Base-by-base conservation (phyloP, 148 eudicot species). In the Selenicereus undatus region DNA sequence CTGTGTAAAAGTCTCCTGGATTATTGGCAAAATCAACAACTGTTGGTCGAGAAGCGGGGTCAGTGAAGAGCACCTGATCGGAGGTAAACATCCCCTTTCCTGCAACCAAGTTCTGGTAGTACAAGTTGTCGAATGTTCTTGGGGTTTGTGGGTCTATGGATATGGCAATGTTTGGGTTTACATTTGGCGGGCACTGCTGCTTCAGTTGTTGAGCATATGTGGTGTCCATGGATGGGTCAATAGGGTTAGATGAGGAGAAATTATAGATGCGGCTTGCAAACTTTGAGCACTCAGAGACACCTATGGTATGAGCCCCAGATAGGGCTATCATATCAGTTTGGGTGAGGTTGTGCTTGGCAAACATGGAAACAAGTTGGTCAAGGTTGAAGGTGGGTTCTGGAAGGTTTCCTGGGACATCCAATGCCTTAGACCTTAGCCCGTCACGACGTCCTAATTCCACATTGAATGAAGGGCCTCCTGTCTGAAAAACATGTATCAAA, bases 71-170 rank as follows among this genome's bases (percentile, higher is more conserved):
- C 80, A 86, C 89, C 56, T 91, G 87, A 78, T 92, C 97, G 30
- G 94, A 92, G 26, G 88, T 92, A 43, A 91, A 83, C 86, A 91
- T 11, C 2, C 97, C 92, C 76, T 84, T 92, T 77, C 94, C 88
- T 65, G 83, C 88, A 42, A 91, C 82, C 73, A 92, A 84, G 74
- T 89, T 84, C 88, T 91, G 86, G 76, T 84, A 92, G 78, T 92
- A 92, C 71, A 54, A 74, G 65, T 90, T 90, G 81, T 90, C 93
- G 16, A 88, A 88, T 7, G 72, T 73, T 27, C n/a, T 45, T 78
- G 93, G 91, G 20, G 90, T 87, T n/a, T 60, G 76, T 6, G 88
- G 89, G 77, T 90, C 93, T 79, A 90, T 65, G 36, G 78, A 27
- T 20, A 88, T 70, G 24, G 81, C 93, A 3, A 83, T 73, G 74